A percentile compares a stretch with the other conserved stretches of the same genome.
These are phyloP conservation scores for Lachnellula cervina DNA, from an alignment of 2,329 filamentous ascomycete species.

Conservation along the genomic window DNA sequence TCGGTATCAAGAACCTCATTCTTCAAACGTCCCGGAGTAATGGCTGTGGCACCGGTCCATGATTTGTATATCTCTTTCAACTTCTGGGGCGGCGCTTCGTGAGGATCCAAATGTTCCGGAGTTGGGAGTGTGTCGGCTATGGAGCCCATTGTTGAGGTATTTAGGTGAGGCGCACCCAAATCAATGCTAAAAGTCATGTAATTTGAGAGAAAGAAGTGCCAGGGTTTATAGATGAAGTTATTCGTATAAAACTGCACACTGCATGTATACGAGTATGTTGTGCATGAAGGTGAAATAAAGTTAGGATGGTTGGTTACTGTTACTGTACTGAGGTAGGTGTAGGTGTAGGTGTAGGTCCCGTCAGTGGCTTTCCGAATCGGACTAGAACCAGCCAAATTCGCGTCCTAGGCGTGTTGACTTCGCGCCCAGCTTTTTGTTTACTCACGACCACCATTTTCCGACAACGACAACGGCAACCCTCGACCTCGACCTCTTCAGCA, in stretches of 20 bases:
- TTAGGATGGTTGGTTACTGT: too few species aligned
- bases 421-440: constrained; percentile 20
- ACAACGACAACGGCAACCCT: constrained; percentile 6
- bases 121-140: background rate
- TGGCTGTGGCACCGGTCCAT: constrained; percentile 32
- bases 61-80: constrained; percentile 70
- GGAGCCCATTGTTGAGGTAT: background rate
- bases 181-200: background rate
- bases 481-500: constrained; percentile 1
- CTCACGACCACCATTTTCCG: constrained; percentile 14
- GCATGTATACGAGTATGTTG: too few species aligned
- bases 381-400: constrained; percentile 3
- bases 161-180: constrained; percentile 10
- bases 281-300: too few species aligned
- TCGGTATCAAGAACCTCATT: constrained; percentile 18
- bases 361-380: background rate
- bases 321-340: too few species aligned
- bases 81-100: constrained; percentile 68
- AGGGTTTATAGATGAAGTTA: too few species aligned
- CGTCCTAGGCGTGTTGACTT: constrained; percentile 14
- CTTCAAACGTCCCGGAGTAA: constrained; percentile 35
- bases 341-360: background rate
- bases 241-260: too few species aligned
- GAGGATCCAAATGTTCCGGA: constrained; percentile 55
- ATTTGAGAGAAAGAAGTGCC: background rate